Base-by-base conservation (phyloP, 208 protist genomes). In the Acanthamoeba royreba region DNA sequence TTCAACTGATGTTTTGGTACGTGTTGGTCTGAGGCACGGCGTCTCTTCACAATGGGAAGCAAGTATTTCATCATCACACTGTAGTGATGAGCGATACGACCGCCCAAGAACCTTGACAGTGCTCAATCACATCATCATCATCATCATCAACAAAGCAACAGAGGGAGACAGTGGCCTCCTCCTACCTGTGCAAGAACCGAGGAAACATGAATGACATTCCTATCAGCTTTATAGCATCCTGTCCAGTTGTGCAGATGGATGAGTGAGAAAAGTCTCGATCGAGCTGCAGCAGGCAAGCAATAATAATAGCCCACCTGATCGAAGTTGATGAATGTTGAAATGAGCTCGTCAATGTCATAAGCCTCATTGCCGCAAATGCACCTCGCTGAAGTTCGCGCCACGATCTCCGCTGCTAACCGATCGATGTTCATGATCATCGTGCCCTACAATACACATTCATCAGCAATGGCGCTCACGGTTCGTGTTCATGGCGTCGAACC, bases 261-360 rank as follows among this genome's bases (percentile, higher is more conserved):
- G n/a, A 69, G 58, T 28, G n/a, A 69, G 33, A 69, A 8, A 28
- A 31, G 58, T 9, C 7, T 8, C 25, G 22, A 31, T 7, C 11
- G 13, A 13, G 13, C 25, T 7, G 33, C n/a, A 69, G 58, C n/a
- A 31, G 33, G 22, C 5, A 28, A 25, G 58, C 25, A 55, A 19
- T 25, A 19, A 55, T 19, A 19, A n/a, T n/a, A n/a, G n/a, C n/a
- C n/a, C 58, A 69, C 58, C 58, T 83, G 46, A 45, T 83, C 72
- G 22, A 83, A 83, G 72, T 83, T 83, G 72, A 83, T 83, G 72
- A 83, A 83, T 19, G 72, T 83, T 38, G 46, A 25, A 45, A 83
- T 83, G 42, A 83, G 72, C 72, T 83, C 72, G n/a, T 46, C 31
- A 45, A 53, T 83, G 42, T 83, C 72, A 28, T 83, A 83, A 25